Conservation (phyloP, 2,329 filamentous ascomycete genomes). For the Fusarium sulawesiense region DNA sequence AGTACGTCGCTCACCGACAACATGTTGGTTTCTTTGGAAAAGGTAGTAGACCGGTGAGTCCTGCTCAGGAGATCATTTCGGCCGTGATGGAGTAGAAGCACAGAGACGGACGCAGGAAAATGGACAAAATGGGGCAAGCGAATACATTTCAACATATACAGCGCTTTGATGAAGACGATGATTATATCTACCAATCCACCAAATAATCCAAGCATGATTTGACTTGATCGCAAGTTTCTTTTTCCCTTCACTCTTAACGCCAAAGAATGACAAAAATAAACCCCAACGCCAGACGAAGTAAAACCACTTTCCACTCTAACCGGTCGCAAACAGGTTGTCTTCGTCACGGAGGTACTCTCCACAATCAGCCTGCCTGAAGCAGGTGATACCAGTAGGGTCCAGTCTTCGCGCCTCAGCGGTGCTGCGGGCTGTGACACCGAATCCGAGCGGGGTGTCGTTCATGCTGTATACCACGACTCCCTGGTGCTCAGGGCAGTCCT, state of each 20-base stretch:
- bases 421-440: conserved; percentile 89
- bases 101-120: neutral
- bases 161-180: conserved; percentile 36
- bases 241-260: conserved; percentile 38
- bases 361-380: conserved; percentile 92
- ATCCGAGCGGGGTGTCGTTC: conserved; percentile 94
- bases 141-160: conserved; percentile 40
- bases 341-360: conserved; percentile 94
- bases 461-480: conserved; percentile 91
- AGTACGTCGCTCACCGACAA: conserved; percentile 90
- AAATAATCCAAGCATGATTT: conserved; percentile 40
- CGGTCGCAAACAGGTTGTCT: conserved; percentile 71
- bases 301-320: conserved; percentile 47
- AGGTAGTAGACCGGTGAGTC: conserved; percentile 66
- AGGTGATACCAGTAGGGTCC: conserved; percentile 89
- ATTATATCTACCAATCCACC: conserved; percentile 38
- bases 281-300: conserved; percentile 45
- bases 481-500: conserved; percentile 93
- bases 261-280: conserved; percentile 36
- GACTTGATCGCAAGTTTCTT: conserved; percentile 30
- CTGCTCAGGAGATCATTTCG: conserved; percentile 49
- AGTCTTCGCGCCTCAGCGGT: conserved; percentile 84
- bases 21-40: conserved; percentile 80
- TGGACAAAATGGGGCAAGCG: conserved; percentile 32
- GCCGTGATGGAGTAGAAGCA: conserved; percentile 36